phyloP scores from a whole-genome alignment of 306 rosid species.

The Benincasa hispida region DNA sequence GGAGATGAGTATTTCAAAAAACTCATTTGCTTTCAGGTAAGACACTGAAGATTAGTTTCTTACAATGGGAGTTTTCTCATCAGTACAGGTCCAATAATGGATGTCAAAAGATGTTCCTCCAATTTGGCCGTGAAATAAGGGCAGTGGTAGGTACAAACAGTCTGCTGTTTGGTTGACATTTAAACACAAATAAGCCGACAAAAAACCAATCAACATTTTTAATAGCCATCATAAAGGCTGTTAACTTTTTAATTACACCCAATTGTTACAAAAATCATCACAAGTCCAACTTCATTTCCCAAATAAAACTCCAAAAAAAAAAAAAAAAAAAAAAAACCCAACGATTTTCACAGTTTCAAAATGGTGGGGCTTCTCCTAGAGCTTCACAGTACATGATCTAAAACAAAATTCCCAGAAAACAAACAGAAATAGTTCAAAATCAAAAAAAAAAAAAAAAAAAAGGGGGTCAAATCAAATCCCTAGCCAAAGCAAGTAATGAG shows the following conservation, averaged over 20 bases:
- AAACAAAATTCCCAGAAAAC: slow-evolving; percentile 19
- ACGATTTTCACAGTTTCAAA: not conserved
- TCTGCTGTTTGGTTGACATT: slow-evolving; percentile 16
- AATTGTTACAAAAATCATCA: not conserved
- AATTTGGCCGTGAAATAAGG: slow-evolving; percentile 65
- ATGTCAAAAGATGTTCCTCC: slow-evolving; percentile 19
- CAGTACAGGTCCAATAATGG: not conserved
- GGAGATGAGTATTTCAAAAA: not conserved
- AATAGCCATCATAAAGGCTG: not conserved
- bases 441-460: slow-evolving; percentile 5
- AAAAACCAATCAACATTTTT: not conserved
- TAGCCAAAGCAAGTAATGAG: slow-evolving; percentile 19
- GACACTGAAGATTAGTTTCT: not conserved
- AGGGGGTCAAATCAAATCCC: slow-evolving; percentile 6
- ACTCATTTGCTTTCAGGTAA: not conserved
- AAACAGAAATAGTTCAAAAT: slow-evolving; percentile 29
- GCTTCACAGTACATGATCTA: not conserved
- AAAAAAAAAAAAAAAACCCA: too few species aligned
- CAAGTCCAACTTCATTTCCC: not conserved
- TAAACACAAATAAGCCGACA: slow-evolving; percentile 10
- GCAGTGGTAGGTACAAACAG: slow-evolving; percentile 2
- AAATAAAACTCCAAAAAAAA: not conserved
- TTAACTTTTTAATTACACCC: not conserved
- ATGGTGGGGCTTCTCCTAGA: not conserved
- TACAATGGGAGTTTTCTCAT: not conserved